A percentile compares a stretch with the other conserved stretches of the same genome.
Conservation (phyloP, 139 green algal species). For the Coelastrella sp. region DNA sequence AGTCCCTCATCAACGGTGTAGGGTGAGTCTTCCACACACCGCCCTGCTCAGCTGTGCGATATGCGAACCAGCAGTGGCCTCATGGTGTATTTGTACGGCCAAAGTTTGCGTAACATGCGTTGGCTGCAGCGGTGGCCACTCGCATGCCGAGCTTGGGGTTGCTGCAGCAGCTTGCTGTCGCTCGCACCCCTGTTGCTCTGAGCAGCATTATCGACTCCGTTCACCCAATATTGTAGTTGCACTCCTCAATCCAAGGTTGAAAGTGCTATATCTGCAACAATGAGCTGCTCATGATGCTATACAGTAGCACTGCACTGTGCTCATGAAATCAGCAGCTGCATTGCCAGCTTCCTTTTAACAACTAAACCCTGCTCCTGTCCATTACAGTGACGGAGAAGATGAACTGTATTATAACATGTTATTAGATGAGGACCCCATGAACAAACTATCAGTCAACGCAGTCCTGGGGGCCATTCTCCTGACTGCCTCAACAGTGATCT, state of each 20-base stretch:
- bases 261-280: no score
- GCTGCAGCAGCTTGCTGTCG: neutral
- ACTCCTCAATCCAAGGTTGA: no score
- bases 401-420: conserved; percentile 45
- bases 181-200: neutral
- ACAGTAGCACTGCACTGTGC: neutral
- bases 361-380: neutral
- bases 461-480: conserved; percentile 14
- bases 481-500: neutral
- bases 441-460: conserved; percentile 34
- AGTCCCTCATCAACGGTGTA: conserved; percentile 26
- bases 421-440: conserved; percentile 27
- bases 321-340: neutral
- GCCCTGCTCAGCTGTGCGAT: neutral
- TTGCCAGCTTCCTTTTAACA: neutral
- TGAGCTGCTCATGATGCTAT: neutral
- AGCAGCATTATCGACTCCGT: no score
- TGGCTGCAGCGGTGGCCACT: neutral
- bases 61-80: neutral
- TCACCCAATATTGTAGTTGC: no score
- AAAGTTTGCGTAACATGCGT: neutral
- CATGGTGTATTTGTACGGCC: neutral
- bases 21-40: neutral
- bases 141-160: neutral
- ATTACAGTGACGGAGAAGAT: conserved; percentile 33